Conservation (phyloP, 345 rosid species). For the Sonneratia alba region DNA sequence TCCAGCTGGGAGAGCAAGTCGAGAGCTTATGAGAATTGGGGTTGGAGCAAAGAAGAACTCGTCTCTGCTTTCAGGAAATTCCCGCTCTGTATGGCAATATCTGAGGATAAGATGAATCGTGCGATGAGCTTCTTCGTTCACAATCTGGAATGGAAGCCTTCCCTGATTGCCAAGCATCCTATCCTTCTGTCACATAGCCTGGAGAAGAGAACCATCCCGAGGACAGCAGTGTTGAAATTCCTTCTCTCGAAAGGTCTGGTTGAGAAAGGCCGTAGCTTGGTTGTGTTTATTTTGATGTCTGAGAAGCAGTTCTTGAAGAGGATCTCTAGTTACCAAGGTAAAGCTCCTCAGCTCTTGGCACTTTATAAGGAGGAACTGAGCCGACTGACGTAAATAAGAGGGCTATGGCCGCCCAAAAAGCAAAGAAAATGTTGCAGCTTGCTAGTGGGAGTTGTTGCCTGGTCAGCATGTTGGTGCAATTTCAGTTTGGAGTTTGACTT, state of each 20-base stretch:
- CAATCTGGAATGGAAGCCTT: slow-evolving; percentile 15
- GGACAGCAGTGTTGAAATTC: slow-evolving; percentile 15
- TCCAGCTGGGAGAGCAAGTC: slow-evolving; percentile 12
- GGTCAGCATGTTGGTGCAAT: too few relatives aligned
- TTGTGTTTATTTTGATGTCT: neutral
- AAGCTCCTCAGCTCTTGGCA: neutral
- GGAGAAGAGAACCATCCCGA: slow-evolving; percentile 24
- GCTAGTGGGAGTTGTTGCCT: too few relatives aligned
- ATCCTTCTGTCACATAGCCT: slow-evolving; percentile 10
- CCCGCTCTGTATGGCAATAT: slow-evolving; percentile 15
- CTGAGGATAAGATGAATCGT: slow-evolving; percentile 16
- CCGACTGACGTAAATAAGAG: neutral
- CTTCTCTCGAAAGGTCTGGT: slow-evolving; percentile 7
- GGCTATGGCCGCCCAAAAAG: too few relatives aligned
- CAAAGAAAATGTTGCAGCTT: too few relatives aligned
- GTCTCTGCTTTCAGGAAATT: slow-evolving; percentile 11
- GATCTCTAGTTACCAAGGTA: neutral
- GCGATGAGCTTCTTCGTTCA: slow-evolving; percentile 19
- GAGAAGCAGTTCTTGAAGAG: neutral
- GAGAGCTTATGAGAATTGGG: slow-evolving; percentile 7
- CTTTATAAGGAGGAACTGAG: neutral
- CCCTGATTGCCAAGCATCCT: slow-evolving; percentile 9
- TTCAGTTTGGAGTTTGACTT: too few relatives aligned
- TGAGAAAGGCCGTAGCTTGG: neutral
- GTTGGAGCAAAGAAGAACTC: slow-evolving; percentile 19